Conservation (phyloP, 2,329 filamentous ascomycete genomes). For the Scopulariopsis brevicaulis region DNA sequence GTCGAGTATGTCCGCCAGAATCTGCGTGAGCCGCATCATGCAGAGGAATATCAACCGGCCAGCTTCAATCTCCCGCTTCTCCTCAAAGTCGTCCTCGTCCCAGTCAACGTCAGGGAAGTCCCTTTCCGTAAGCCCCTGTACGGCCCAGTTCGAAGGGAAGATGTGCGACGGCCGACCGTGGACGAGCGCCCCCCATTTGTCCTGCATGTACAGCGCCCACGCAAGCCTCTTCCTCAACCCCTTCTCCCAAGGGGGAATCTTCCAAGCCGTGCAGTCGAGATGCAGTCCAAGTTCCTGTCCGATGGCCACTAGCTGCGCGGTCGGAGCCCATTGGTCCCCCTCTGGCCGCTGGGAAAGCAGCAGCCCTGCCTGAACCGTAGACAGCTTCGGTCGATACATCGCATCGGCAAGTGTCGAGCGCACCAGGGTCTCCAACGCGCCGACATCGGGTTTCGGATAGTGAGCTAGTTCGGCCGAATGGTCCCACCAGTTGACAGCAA, state of each 20-base stretch:
- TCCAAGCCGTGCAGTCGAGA: slow-evolving; percentile 78
- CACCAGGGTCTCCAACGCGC: slow-evolving; percentile 61
- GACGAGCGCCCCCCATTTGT: slow-evolving; percentile 79
- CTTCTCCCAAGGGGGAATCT: slow-evolving; percentile 79
- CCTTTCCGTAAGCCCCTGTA: slow-evolving; percentile 48
- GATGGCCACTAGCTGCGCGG: slow-evolving; percentile 77
- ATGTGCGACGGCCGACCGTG: slow-evolving; percentile 78
- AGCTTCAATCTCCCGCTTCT: slow-evolving; percentile 53
- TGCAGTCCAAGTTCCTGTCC: slow-evolving; percentile 82
- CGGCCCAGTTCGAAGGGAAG: slow-evolving; percentile 62
- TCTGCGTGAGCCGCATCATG: slow-evolving; percentile 64
- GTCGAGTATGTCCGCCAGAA: slow-evolving; percentile 70
- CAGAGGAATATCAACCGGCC: slow-evolving; percentile 62
- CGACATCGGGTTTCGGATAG: slow-evolving; percentile 59
- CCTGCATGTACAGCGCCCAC: slow-evolving; percentile 90
- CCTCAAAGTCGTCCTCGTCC: slow-evolving; percentile 48
- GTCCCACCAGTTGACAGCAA: slow-evolving; percentile 84
- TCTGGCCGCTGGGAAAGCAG: slow-evolving; percentile 65
- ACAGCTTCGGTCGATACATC: slow-evolving; percentile 72
- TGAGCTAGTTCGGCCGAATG: slow-evolving; percentile 55
- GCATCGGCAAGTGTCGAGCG: slow-evolving; percentile 63
- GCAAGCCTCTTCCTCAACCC: slow-evolving; percentile 74
- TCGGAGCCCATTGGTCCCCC: slow-evolving; percentile 73
- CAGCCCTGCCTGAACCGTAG: slow-evolving; percentile 67
- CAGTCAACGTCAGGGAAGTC: slow-evolving; percentile 67